Conservation (phyloP, 768 basidiomycete genomes). For the Scleroderma bovista region DNA sequence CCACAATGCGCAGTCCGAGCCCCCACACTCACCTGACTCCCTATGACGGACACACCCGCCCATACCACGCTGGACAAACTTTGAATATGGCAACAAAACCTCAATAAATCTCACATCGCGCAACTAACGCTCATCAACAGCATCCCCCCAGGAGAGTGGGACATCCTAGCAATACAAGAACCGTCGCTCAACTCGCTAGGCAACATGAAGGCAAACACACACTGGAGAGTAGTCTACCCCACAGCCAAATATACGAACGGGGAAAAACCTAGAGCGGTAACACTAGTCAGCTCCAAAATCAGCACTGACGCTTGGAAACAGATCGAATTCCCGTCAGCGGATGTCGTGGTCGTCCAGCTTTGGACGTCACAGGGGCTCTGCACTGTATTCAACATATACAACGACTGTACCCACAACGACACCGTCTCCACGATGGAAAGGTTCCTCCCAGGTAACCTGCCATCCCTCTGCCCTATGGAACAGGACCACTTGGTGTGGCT, state of each 20-base stretch:
- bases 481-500: constrained; percentile 16
- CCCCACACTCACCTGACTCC: background rate
- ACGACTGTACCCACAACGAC: background rate
- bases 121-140: constrained; percentile 9
- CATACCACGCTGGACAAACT: background rate
- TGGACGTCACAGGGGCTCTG: background rate
- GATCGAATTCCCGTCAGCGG: background rate
- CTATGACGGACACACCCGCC: background rate
- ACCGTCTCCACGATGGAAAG: background rate
- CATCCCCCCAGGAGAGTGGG: constrained; percentile 8
- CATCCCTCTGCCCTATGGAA: background rate
- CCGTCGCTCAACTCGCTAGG: constrained; percentile 25
- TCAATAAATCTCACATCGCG: constrained; percentile 16
- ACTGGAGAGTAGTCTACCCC: constrained; percentile 20
- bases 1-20: background rate
- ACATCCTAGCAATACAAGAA: constrained; percentile 37
- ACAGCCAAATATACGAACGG: background rate
- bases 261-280: constrained; percentile 8
- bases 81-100: constrained; percentile 25
- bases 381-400: constrained; percentile 6
- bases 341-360: background rate
- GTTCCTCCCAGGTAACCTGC: background rate
- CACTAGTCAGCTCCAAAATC: constrained; percentile 1
- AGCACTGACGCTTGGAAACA: constrained; percentile 8
- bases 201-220: constrained; percentile 5